Evolutionary conservation across 495 filamentous ascomycete genomes (phyloP), one percentile per base, ranked within the genome.

Genomic region (Jackrogersella multiformis): DNA sequence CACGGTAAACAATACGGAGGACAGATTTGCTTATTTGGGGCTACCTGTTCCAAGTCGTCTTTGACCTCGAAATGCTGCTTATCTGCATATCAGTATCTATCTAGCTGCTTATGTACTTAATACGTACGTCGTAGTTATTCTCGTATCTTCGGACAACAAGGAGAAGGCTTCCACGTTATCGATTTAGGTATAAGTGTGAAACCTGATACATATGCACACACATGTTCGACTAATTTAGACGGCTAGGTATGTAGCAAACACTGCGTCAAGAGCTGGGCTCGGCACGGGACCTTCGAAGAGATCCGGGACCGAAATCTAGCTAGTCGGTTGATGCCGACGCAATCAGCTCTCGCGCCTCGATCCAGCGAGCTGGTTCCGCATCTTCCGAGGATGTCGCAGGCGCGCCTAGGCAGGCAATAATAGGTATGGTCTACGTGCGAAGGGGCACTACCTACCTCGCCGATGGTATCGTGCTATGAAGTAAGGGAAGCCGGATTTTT

Each of bases 271-370:
- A 9, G 35, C 9, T 38, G n/a, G 13, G 15, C 49, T 34, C 53
- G 23, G 49, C 39, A 36, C 53, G 23, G 49, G 28, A 36, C 34
- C 45, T 28, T 30, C 38, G 48, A 30, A 39, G 15, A 15, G 61
- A 53, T 66, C 61, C 61, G 61, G 67, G 57, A 39, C 67, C 56
- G 56, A 54, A 60, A 66, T 61, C 61, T 61, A 30, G 52, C 36
- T 56, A 45, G 44, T 66, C 67, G 67, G 67, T 58, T 66, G 42
- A 28, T 58, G 18, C 67, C 67, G 67, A 66, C 61, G 35, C 67
- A 70, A 70, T 65, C 66, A 69, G 49, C 53, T 44, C 56, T 52
- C 61, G 44, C 26, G 18, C 10, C 24, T 48, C 32, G 56, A 57
- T 64, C 66, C 66, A 69, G 66, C 20, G 16, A 46, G 45, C 38